Percentiles rank a stretch among this genome's conserved stretches.
Evolutionary conservation across 768 basidiomycete species (phyloP).

Genomic region (Boletus rex-veris): DNA sequence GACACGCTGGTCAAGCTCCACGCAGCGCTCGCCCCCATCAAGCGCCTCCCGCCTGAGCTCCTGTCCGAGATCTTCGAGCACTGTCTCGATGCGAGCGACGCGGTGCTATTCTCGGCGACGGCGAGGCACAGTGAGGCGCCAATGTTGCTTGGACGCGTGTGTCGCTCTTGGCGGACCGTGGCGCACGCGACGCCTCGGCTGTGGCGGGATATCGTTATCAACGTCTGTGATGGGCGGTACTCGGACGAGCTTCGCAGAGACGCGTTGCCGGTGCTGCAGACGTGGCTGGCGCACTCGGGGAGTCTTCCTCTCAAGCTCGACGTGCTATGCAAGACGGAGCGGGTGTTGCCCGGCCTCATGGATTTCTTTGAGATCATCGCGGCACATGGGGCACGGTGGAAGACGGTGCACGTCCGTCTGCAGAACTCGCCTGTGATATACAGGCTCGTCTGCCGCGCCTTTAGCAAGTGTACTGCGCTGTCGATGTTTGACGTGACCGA

Average conservation of each 20-base stretch:
- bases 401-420: constrained; percentile 19
- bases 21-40: constrained; percentile 19
- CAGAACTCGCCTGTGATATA: constrained; percentile 18
- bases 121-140: constrained; percentile 16
- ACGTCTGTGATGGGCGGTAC: constrained; percentile 21
- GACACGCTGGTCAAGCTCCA: constrained; percentile 14
- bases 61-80: constrained; percentile 25
- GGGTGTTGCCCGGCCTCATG: constrained; percentile 19
- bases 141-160: constrained; percentile 30
- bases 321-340: constrained; percentile 19
- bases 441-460: constrained; percentile 5
- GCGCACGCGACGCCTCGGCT: constrained; percentile 25
- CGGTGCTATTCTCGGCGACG: background rate
- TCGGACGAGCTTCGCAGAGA: constrained; percentile 18
- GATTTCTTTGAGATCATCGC: constrained; percentile 18
- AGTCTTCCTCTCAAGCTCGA: constrained; percentile 18
- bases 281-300: constrained; percentile 23
- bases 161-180: constrained; percentile 27
- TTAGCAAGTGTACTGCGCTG: constrained; percentile 15
- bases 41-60: constrained; percentile 25
- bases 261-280: constrained; percentile 16
- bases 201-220: constrained; percentile 23
- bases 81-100: constrained; percentile 10
- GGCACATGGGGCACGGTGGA: constrained; percentile 16
- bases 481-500: constrained; percentile 20